Percentiles rank a stretch among this genome's conserved stretches.
Evolutionary conservation across 2,329 filamentous ascomycete genomes (phyloP).

Genomic region (Ramularia collo-cygni): DNA sequence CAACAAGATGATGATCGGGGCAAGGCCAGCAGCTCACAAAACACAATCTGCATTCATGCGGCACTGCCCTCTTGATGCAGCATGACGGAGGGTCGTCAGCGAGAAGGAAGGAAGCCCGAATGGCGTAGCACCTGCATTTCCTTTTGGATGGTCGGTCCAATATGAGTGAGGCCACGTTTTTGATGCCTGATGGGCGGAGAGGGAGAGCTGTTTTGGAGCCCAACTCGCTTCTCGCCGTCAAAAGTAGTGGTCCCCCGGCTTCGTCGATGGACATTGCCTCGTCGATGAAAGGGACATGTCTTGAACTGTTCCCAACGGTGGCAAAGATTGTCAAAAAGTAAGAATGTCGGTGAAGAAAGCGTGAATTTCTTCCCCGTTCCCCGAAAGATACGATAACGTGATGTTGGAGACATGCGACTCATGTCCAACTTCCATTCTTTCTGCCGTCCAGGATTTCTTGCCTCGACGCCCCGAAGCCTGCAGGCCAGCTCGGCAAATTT

Average conservation of each 20-base stretch:
- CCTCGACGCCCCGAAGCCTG: not conserved
- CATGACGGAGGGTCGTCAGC: too few species aligned
- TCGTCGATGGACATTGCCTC: not conserved
- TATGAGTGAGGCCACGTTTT: constrained; percentile 1
- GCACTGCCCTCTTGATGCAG: too few species aligned
- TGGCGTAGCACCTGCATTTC: not conserved
- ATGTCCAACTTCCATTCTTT: too few species aligned
- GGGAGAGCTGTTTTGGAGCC: not conserved
- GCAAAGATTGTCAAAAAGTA: too few species aligned
- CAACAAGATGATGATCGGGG: too few species aligned
- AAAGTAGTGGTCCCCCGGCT: constrained; percentile 1
- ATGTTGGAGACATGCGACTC: too few species aligned
- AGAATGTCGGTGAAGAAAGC: too few species aligned
- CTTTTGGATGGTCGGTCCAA: not conserved
- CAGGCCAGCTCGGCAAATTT: not conserved
- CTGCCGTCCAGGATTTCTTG: not conserved
- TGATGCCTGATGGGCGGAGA: constrained; percentile 4
- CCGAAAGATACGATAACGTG: too few species aligned
- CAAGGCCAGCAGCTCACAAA: too few species aligned
- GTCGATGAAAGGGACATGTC: not conserved
- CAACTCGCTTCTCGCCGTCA: not conserved
- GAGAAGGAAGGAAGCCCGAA: too few species aligned
- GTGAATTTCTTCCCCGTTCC: too few species aligned
- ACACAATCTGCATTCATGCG: too few species aligned
- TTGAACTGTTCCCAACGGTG: not conserved